phyloP scores from a whole-genome alignment of 2,329 filamentous ascomycete species.

The Lasiodiplodia hormozganensis region DNA sequence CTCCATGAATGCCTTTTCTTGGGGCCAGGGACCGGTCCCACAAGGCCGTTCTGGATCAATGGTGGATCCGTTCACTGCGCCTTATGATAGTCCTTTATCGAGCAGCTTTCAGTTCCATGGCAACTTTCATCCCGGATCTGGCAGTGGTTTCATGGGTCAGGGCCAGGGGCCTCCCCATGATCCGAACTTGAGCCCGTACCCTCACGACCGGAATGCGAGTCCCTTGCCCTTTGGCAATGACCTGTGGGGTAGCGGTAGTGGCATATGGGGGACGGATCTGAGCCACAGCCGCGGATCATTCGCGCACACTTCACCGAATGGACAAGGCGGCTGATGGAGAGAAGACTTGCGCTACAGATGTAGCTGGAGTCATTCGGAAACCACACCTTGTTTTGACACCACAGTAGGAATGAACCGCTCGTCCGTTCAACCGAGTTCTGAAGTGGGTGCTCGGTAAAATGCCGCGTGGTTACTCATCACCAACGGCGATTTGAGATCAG shows the following conservation, averaged over 20 bases:
- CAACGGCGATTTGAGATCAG: background rate
- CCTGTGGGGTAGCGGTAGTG: conserved; percentile 45
- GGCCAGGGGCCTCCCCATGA: conserved; percentile 35
- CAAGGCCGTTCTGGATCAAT: conserved; percentile 19
- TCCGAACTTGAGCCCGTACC: conserved; percentile 43
- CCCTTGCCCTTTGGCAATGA: conserved; percentile 50
- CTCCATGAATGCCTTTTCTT: conserved; percentile 36
- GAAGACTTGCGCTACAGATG: background rate
- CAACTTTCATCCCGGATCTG: conserved; percentile 5
- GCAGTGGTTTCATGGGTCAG: conserved; percentile 30
- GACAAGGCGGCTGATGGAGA: conserved; percentile 46
- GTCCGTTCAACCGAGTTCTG: background rate
- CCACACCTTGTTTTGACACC: background rate
- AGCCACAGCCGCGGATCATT: conserved; percentile 41
- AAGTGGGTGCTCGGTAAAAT: background rate
- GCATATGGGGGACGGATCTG: conserved; percentile 46
- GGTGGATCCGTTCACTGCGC: conserved; percentile 28
- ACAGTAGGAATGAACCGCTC: background rate
- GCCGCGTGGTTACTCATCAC: background rate
- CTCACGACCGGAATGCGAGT: conserved; percentile 34
- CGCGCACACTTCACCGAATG: conserved; percentile 41
- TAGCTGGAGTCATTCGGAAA: conserved; percentile 6
- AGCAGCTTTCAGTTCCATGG: conserved; percentile 1
- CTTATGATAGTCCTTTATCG: conserved; percentile 31
- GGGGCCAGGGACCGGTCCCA: conserved; percentile 37